These are phyloP conservation scores for Phytophthora vignae DNA, from an alignment of 352 stramenopile genomes.

Conservation along the genomic window DNA sequence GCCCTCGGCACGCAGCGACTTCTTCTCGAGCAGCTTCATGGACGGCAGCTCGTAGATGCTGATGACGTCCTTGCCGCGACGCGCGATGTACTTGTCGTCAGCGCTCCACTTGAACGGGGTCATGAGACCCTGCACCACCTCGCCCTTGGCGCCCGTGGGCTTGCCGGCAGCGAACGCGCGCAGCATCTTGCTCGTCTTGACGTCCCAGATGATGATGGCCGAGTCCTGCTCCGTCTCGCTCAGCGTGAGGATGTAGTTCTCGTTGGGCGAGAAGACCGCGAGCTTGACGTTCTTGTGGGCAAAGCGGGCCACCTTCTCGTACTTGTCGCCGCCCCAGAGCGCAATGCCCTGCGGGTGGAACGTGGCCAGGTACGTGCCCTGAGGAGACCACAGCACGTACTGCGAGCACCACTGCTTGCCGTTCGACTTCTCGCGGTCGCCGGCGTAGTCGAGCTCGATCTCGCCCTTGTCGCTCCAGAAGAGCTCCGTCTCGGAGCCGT, in stretches of 20 bases:
- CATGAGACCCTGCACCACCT: conserved; percentile 84
- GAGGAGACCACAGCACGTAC: conserved; percentile 97
- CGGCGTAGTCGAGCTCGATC: conserved; percentile 94
- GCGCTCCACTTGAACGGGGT: conserved; percentile 96
- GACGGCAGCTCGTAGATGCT: conserved; percentile 96
- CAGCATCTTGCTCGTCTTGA: conserved; percentile 91
- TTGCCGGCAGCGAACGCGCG: conserved; percentile 86
- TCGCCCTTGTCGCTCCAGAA: conserved; percentile 94
- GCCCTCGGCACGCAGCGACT: conserved; percentile 94
- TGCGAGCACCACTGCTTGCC: conserved; percentile 98
- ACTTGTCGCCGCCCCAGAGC: conserved; percentile 97
- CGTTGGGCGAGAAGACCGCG: conserved; percentile 95
- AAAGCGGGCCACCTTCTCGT: conserved; percentile 98
- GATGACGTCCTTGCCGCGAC: conserved; percentile 94
- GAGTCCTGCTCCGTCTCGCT: conserved; percentile 94
- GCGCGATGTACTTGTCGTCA: conserved; percentile 96
- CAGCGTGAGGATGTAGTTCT: conserved; percentile 98
- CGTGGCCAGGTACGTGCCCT: conserved; percentile 98
- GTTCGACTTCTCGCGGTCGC: conserved; percentile 94
- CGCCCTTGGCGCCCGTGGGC: conserved; percentile 68
- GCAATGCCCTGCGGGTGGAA: conserved; percentile 97
- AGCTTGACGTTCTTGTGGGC: conserved; percentile 95
- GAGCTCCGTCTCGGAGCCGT: conserved; percentile 96
- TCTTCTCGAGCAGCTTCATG: conserved; percentile 98
- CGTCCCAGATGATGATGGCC: conserved; percentile 97